A percentile compares a stretch with the other conserved stretches of the same genome.
Evolutionary conservation across 2,329 filamentous ascomycete species (phyloP).

Genomic region (Stemphylium beticola): DNA sequence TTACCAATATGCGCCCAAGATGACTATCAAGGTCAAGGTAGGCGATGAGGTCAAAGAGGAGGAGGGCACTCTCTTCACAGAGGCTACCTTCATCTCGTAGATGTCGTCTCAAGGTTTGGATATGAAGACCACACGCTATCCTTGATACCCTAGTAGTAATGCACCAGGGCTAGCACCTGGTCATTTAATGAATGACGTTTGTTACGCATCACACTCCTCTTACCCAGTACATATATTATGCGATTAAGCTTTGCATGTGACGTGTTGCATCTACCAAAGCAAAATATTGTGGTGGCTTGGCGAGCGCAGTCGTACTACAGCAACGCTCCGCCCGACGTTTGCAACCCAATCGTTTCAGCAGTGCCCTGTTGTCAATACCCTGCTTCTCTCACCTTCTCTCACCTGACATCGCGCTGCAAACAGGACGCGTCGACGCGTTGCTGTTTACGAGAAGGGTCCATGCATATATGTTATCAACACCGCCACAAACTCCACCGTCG

Average conservation of each 20-base stretch:
- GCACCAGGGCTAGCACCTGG: constrained; percentile 44
- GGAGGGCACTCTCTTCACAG: constrained; percentile 78
- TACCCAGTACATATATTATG: not conserved
- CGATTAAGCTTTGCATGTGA: not conserved
- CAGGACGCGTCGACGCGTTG: constrained; percentile 21
- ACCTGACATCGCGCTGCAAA: constrained; percentile 21
- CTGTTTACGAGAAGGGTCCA: not conserved
- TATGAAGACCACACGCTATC: constrained; percentile 24
- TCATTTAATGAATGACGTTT: constrained; percentile 36
- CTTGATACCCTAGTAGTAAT: constrained; percentile 42
- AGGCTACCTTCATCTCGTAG: constrained; percentile 94
- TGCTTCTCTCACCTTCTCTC: constrained; percentile 5
- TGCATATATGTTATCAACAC: not conserved
- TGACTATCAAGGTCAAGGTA: constrained; percentile 82
- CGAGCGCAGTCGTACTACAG: not conserved
- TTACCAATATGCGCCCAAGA: constrained; percentile 83
- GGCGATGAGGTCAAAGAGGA: constrained; percentile 80
- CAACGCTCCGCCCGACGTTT: not conserved
- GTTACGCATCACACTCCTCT: not conserved
- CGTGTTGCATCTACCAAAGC: not conserved
- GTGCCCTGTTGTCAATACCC: constrained; percentile 5
- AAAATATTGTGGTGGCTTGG: not conserved
- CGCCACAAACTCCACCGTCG: not conserved
- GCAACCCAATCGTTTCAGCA: not conserved
- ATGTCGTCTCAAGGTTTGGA: constrained; percentile 18